Percentiles rank a stretch among this genome's conserved stretches.
Conservation (phyloP, 2,329 filamentous ascomycete species). For the Rhinocladiella mackenziei region DNA sequence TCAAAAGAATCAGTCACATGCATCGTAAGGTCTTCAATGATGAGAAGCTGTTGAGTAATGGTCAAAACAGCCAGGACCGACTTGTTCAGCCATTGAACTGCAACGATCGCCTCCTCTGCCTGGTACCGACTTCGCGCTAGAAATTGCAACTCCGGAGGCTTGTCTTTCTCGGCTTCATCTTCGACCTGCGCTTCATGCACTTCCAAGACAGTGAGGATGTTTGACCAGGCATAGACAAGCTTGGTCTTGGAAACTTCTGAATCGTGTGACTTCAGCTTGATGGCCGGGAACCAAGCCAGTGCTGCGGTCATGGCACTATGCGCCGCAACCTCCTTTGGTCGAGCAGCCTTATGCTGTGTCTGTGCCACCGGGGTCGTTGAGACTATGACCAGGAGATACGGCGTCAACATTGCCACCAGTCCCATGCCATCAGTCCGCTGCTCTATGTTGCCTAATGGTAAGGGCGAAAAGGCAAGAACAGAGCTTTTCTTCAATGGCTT, state of each 20-base stretch:
- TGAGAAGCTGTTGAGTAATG: slow-evolving; percentile 86
- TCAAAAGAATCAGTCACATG: slow-evolving; percentile 94
- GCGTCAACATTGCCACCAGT: slow-evolving; percentile 89
- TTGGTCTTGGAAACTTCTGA: slow-evolving; percentile 67
- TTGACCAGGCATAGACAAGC: slow-evolving; percentile 97
- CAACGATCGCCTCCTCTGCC: slow-evolving; percentile 90
- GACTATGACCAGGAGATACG: slow-evolving; percentile 91
- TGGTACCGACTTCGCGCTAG: slow-evolving; percentile 82
- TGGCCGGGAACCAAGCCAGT: slow-evolving; percentile 93
- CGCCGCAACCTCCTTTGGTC: slow-evolving; percentile 84
- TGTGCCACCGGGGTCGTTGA: slow-evolving; percentile 95
- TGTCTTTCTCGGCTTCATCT: slow-evolving; percentile 64
- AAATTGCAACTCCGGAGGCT: slow-evolving; percentile 74
- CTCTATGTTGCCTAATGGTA: slow-evolving; percentile 92
- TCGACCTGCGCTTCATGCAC: slow-evolving; percentile 65
- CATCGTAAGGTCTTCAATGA: slow-evolving; percentile 84
- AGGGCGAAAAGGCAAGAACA: slow-evolving; percentile 81
- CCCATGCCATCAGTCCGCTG: slow-evolving; percentile 82
- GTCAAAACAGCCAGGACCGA: slow-evolving; percentile 90
- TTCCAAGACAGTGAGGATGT: slow-evolving; percentile 89
- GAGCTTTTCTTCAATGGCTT: slow-evolving; percentile 85
- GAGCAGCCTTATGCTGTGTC: slow-evolving; percentile 88
- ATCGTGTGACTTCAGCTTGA: slow-evolving; percentile 77
- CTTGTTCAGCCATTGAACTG: slow-evolving; percentile 92
- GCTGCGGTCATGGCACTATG: slow-evolving; percentile 93